Base-by-base conservation (phyloP, 495 filamentous ascomycete genomes). In the Neurospora sp. region DNA sequence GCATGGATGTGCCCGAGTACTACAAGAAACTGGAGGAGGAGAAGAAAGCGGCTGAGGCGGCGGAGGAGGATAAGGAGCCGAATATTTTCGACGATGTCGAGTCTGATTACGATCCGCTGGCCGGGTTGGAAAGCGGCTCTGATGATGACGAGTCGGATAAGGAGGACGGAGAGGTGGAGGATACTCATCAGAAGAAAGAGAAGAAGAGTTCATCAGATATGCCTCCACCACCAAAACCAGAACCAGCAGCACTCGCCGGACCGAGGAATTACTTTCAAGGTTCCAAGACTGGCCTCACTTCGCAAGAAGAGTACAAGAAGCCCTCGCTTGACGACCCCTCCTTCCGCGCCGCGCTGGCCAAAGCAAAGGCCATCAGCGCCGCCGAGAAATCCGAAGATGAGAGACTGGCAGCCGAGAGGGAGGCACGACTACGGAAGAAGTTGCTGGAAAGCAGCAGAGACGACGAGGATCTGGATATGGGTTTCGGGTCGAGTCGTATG, bases 1-100 rank as follows among this genome's bases (percentile, higher is more conserved):
- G 92, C 0, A 93, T 94, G 89, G 91, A 93, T 69, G 88, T 96
- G 3, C 91, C 92, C 6, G 89, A 90, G 38, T 80, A 82, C 3
- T 88, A 86, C 69, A 86, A 82, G 69, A 82, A 82, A 46, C 78
- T 79, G 44, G 75, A 78, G 27, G 81, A 78, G 18, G 76, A 79
- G n/a, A 69, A 75, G 20, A 39, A 80, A 80, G 39, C 75, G 72
- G 2, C 86, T 86, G 73, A 61, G 18, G 76, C 72, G 5, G 86
- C 89, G 18, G 87, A 89, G 53, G 86, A 86, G 10, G 90, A 92
- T 70, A 87, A 86, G 35, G 88, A 91, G 71, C 78, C 86, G 16
- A 88, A 90, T 77, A 99, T 99, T 31, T 99, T 99, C 78, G 93
- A 91, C 68, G 96, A 91, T 40, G 93, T 89, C 2, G 96, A 92